Percentiles rank a stretch among this genome's conserved stretches.
These are phyloP conservation scores for Neonectria sp. DNA, from an alignment of 2,329 filamentous ascomycete species.

Conservation along the genomic window DNA sequence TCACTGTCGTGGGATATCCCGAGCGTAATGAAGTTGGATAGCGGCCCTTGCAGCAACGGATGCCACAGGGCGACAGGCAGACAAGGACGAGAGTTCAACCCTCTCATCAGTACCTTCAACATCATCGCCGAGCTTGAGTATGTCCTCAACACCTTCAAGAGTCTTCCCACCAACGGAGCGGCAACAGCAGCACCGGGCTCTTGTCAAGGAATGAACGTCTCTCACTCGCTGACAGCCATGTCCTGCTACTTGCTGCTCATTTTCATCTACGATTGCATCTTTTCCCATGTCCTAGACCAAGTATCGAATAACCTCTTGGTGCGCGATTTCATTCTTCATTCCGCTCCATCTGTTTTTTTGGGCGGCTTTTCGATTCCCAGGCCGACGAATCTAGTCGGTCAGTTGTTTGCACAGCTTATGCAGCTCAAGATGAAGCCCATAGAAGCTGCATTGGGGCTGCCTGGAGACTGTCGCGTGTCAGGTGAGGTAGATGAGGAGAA, in stretches of 20 bases:
- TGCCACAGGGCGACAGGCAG: not conserved
- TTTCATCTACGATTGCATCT: constrained; percentile 3
- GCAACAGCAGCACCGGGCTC: not conserved
- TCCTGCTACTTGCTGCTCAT: not conserved
- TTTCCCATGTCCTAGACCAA: not conserved
- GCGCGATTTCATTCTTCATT: constrained; percentile 1
- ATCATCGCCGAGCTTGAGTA: constrained; percentile 3
- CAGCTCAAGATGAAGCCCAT: not conserved
- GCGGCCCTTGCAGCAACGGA: not conserved
- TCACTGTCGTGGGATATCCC: not conserved
- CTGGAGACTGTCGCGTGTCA: not conserved
- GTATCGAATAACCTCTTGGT: constrained; percentile 1
- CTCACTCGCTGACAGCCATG: constrained; percentile 1
- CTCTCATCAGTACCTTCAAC: not conserved
- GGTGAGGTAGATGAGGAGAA: not conserved
- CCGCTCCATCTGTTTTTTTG: not conserved
- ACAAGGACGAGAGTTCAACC: constrained; percentile 1
- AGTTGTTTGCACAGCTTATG: not conserved
- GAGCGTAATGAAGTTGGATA: not conserved
- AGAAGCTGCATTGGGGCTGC: not conserved
- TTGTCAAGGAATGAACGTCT: not conserved
- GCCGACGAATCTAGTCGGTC: not conserved
- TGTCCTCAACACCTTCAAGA: not conserved
- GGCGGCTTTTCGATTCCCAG: not conserved
- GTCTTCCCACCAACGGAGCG: not conserved